phyloP scores from a whole-genome alignment of 805 yeast species.

The Peterozyma xylosa region DNA sequence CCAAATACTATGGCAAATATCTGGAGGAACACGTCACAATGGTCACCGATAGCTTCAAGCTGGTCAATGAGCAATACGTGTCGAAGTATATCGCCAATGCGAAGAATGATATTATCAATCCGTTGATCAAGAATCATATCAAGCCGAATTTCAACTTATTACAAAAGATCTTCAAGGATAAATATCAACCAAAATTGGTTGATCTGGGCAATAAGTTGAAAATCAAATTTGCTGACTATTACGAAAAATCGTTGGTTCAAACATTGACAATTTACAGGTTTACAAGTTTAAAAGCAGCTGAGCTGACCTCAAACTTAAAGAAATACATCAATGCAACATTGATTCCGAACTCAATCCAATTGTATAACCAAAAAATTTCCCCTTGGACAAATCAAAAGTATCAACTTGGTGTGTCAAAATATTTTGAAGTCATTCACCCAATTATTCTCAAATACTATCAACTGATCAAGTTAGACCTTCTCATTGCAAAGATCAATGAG shows the following conservation, averaged over 20 bases:
- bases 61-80: not conserved
- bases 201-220: not conserved
- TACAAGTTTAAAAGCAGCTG: not conserved
- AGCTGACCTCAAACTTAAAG: no score
- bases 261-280: not conserved
- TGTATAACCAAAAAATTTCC: not conserved
- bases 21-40: not conserved
- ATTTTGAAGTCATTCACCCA: not conserved
- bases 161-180: not conserved
- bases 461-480: constrained; percentile 1
- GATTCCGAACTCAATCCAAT: not conserved
- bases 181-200: not conserved
- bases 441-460: not conserved
- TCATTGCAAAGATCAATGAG: not conserved
- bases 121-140: not conserved
- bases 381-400: not conserved
- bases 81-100: not conserved
- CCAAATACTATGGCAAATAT: not conserved
- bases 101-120: constrained; percentile 1
- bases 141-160: not conserved
- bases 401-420: not conserved
- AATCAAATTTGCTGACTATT: not conserved
- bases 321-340: no score
- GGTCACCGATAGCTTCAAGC: not conserved
- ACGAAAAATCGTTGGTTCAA: not conserved